Percentiles rank a stretch among this genome's conserved stretches.
phyloP scores from a whole-genome alignment of 129 eudicot genomes.

The Silybum marianum region DNA sequence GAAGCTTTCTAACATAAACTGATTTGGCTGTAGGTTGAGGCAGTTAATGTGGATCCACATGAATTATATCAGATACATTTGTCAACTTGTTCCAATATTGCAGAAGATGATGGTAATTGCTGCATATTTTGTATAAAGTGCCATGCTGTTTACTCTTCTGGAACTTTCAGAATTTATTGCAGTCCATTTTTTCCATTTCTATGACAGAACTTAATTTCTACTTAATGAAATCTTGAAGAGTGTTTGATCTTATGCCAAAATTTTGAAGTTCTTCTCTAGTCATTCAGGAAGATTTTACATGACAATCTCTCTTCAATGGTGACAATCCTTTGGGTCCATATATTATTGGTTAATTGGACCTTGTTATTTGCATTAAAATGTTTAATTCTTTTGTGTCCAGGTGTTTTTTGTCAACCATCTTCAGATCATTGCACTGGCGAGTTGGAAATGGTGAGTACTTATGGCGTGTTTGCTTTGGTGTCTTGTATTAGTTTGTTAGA shows the following conservation, averaged over 20 bases:
- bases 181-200: background rate
- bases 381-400: slow-evolving; percentile 42
- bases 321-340: slow-evolving; percentile 14
- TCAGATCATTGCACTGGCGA: slow-evolving; percentile 41
- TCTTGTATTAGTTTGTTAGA: slow-evolving; percentile 8
- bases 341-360: slow-evolving; percentile 4
- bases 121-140: slow-evolving; percentile 1
- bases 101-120: slow-evolving; percentile 42
- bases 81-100: slow-evolving; percentile 37
- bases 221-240: slow-evolving; percentile 22
- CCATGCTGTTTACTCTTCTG: slow-evolving; percentile 15
- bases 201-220: slow-evolving; percentile 21
- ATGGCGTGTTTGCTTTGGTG: background rate
- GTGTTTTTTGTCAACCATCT: slow-evolving; percentile 40
- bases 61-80: slow-evolving; percentile 46
- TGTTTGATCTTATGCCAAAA: slow-evolving; percentile 15
- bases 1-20: background rate
- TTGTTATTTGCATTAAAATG: background rate
- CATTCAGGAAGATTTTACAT: slow-evolving; percentile 22
- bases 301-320: background rate
- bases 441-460: slow-evolving; percentile 56
- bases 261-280: slow-evolving; percentile 19
- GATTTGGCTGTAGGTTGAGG: slow-evolving; percentile 41
- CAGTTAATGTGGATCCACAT: slow-evolving; percentile 34
- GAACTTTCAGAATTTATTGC: slow-evolving; percentile 15